Percentiles rank a stretch among this genome's conserved stretches.
Evolutionary conservation across 345 rosid genomes (phyloP).

Genomic region (Aquilaria yunnanensis): DNA sequence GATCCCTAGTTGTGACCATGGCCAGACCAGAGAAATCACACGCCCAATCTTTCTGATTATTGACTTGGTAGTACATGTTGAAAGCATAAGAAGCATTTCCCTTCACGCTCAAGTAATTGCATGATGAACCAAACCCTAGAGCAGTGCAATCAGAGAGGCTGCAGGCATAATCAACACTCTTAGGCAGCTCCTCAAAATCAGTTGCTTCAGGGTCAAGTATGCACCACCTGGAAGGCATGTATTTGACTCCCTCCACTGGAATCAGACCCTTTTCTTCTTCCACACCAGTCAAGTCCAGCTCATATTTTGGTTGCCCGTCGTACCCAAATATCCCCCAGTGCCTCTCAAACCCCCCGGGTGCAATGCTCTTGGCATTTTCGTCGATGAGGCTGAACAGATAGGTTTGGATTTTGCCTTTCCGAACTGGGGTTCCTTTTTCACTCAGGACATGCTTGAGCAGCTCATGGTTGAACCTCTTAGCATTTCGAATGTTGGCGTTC

Average conservation of each 20-base stretch:
- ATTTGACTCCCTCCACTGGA: slow-evolving; percentile 14
- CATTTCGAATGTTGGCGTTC: slow-evolving; percentile 13
- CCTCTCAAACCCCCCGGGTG: slow-evolving; percentile 17
- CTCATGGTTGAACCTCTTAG: slow-evolving; percentile 17
- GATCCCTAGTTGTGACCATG: slow-evolving; percentile 13
- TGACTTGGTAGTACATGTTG: slow-evolving; percentile 44
- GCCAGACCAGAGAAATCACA: slow-evolving; percentile 45
- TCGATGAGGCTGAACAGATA: slow-evolving; percentile 17
- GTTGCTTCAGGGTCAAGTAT: slow-evolving; percentile 4
- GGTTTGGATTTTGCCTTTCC: slow-evolving; percentile 9
- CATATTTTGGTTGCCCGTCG: slow-evolving; percentile 17
- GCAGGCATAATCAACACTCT: slow-evolving; percentile 15
- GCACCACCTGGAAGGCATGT: slow-evolving; percentile 12
- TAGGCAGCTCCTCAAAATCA: slow-evolving; percentile 5
- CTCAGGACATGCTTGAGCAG: slow-evolving; percentile 11
- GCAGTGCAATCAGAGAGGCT: slow-evolving; percentile 41
- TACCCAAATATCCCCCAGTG: slow-evolving; percentile 18
- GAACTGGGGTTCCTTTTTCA: slow-evolving; percentile 11
- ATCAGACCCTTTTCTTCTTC: slow-evolving; percentile 7
- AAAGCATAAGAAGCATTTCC: slow-evolving; percentile 55
- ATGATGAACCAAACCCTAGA: slow-evolving; percentile 42
- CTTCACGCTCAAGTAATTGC: slow-evolving; percentile 28
- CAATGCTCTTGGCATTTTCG: slow-evolving; percentile 15
- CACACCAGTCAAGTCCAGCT: slow-evolving; percentile 9
- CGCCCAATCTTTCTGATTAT: slow-evolving; percentile 38